Percentiles rank a stretch among this genome's conserved stretches.
Evolutionary conservation across 2,329 filamentous ascomycete genomes (phyloP).

Genomic region (Balansia obtecta): DNA sequence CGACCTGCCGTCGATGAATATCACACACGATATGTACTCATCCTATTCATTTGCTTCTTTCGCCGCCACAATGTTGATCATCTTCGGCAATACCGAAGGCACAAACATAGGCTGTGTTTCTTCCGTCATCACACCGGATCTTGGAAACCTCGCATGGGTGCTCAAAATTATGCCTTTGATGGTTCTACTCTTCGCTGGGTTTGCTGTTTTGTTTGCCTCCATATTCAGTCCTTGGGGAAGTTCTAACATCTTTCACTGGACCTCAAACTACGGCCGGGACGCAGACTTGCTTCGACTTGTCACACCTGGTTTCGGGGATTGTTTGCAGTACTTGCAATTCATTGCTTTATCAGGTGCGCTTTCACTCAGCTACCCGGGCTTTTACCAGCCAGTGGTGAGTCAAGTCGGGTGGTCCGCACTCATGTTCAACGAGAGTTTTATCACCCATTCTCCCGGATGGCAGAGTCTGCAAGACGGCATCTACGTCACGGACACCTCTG

Average conservation of each 20-base stretch:
- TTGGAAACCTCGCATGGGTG: conserved; percentile 58
- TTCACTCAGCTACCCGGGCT: conserved; percentile 82
- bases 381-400: conserved; percentile 83
- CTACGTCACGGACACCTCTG: conserved; percentile 66
- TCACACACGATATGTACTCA: conserved; percentile 65
- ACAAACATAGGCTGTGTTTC: conserved; percentile 68
- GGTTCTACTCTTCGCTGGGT: conserved; percentile 65
- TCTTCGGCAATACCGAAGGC: conserved; percentile 55
- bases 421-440: conserved; percentile 87
- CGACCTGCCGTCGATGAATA: conserved; percentile 57
- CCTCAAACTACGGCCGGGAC: conserved; percentile 94
- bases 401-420: conserved; percentile 79
- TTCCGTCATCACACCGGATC: conserved; percentile 69
- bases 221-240: conserved; percentile 93
- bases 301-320: conserved; percentile 93
- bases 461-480: conserved; percentile 68
- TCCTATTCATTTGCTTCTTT: conserved; percentile 80
- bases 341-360: conserved; percentile 77
- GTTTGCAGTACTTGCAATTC: conserved; percentile 94
- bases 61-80: conserved; percentile 57
- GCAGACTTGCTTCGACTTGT: conserved; percentile 83
- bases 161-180: conserved; percentile 66
- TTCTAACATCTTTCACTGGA: conserved; percentile 83
- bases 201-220: conserved; percentile 72
- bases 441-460: conserved; percentile 53